Evolutionary conservation across 2,329 filamentous ascomycete species (phyloP).

Genomic region (Chrysoporthe austroafricana): DNA sequence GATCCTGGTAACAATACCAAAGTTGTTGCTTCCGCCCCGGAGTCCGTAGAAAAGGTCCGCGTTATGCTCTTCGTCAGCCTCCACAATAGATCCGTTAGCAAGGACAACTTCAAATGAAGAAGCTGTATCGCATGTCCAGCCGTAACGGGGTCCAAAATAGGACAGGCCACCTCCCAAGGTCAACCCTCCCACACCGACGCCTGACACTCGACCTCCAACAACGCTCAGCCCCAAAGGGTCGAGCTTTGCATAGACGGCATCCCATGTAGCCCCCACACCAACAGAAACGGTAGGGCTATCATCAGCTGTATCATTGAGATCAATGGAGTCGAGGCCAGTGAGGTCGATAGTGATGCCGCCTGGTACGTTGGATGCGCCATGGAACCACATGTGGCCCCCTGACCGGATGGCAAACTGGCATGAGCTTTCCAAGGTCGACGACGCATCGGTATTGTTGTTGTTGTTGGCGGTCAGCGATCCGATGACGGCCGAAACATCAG

Average conservation of each 20-base stretch:
- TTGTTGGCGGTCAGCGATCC: not conserved
- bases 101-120: conserved; percentile 7
- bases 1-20: conserved; percentile 32
- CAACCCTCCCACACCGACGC: conserved; percentile 26
- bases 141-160: conserved; percentile 2
- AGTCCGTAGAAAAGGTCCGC: conserved; percentile 7
- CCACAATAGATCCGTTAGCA: not conserved
- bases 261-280: conserved; percentile 22
- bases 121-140: conserved; percentile 12
- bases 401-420: conserved; percentile 15
- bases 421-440: not conserved
- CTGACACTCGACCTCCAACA: conserved; percentile 27
- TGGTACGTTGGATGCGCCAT: conserved; percentile 5
- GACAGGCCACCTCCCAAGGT: conserved; percentile 24
- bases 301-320: not conserved
- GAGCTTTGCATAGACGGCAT: conserved; percentile 27
- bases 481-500: conserved; percentile 1
- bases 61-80: not conserved
- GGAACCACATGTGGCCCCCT: conserved; percentile 17
- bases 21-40: conserved; percentile 28
- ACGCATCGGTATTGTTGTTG: not conserved
- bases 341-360: conserved; percentile 22
- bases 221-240: conserved; percentile 27
- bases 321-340: conserved; percentile 5
- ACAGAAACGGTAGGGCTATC: conserved; percentile 6